Evolutionary conservation across 2,329 filamentous ascomycete species (phyloP).

Genomic region (Acrocalymma vagum): DNA sequence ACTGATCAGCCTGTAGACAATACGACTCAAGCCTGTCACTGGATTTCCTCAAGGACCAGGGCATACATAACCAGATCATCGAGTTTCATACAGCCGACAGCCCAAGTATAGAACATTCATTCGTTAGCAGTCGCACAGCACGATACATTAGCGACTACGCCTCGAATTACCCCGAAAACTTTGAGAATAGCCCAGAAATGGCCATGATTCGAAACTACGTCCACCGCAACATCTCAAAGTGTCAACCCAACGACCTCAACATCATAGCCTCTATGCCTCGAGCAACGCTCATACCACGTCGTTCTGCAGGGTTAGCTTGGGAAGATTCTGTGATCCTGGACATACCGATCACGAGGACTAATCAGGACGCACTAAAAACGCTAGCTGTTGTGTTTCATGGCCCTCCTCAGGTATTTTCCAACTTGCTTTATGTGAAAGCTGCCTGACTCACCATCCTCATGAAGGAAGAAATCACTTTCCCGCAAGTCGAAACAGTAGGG

Average conservation of each 20-base stretch:
- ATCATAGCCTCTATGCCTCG: constrained; percentile 67
- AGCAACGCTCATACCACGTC: constrained; percentile 58
- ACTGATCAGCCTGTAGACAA: constrained; percentile 34
- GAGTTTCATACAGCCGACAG: constrained; percentile 59
- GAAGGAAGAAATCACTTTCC: constrained; percentile 47
- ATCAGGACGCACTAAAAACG: constrained; percentile 62
- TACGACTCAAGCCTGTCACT: constrained; percentile 53
- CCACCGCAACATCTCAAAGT: constrained; percentile 58
- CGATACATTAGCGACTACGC: constrained; percentile 67
- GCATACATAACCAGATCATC: constrained; percentile 60
- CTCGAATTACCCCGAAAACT: constrained; percentile 62
- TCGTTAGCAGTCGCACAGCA: constrained; percentile 63
- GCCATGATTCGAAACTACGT: constrained; percentile 59
- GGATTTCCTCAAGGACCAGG: constrained; percentile 61
- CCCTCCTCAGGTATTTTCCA: constrained; percentile 43
- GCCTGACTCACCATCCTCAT: constrained; percentile 8
- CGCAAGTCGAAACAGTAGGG: constrained; percentile 35
- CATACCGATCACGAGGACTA: constrained; percentile 62
- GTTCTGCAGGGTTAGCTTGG: constrained; percentile 45
- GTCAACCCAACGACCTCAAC: constrained; percentile 64
- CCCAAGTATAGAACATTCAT: constrained; percentile 61
- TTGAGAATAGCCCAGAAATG: constrained; percentile 56
- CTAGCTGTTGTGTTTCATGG: constrained; percentile 66
- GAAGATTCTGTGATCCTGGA: constrained; percentile 53
- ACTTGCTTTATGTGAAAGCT: neutral